Percentiles rank a stretch among this genome's conserved stretches.
Conservation (phyloP, 2,329 filamentous ascomycete genomes). For the Geoglossum cookeanum region DNA sequence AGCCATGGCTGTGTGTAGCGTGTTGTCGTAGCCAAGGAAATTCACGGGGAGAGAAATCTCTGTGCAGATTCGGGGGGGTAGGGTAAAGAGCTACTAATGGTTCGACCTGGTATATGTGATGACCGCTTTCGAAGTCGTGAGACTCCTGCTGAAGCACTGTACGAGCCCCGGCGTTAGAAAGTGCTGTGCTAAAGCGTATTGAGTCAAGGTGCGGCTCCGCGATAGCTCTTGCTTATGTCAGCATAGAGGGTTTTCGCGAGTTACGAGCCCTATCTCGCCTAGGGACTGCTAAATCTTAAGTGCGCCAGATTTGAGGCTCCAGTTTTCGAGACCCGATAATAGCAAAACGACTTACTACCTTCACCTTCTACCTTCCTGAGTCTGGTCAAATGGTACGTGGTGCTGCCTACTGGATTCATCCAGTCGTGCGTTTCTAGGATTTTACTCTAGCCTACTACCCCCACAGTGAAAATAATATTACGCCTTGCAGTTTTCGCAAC, state of each 20-base stretch:
- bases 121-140: not conserved
- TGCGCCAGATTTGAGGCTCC: slow-evolving; percentile 1
- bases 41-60: not conserved
- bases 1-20: slow-evolving; percentile 28
- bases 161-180: not conserved
- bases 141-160: not conserved
- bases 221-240: not conserved
- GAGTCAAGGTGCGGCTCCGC: not conserved
- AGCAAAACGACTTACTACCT: not conserved
- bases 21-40: not conserved
- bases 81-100: not conserved
- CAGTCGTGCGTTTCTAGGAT: not conserved
- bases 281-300: not conserved
- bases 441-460: not conserved
- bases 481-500: not conserved
- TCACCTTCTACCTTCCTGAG: not conserved
- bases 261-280: slow-evolving; percentile 1
- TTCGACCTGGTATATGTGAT: not conserved
- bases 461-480: not conserved
- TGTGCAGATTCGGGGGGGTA: not conserved
- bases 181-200: not conserved
- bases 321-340: not conserved
- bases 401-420: not conserved
- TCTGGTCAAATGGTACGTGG: not conserved
- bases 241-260: not conserved